A percentile compares a stretch with the other conserved stretches of the same genome.
phyloP scores from a whole-genome alignment of 805 yeast genomes.

The Jamesozyma jinghongensis region DNA sequence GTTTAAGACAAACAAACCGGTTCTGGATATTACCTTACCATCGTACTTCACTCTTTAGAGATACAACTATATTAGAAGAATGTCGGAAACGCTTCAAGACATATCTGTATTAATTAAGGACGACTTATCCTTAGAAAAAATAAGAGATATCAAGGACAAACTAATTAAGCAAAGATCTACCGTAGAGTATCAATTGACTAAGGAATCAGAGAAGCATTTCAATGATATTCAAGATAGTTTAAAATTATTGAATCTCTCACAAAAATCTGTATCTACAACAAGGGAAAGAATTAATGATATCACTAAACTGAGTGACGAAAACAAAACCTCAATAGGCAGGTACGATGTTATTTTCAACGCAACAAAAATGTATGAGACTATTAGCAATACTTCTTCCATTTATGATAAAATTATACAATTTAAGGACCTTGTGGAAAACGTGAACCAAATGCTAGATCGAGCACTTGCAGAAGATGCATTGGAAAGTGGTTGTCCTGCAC shows the following conservation, averaged over 20 bases:
- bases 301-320: conserved; percentile 43
- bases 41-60: no score
- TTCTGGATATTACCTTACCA: no score
- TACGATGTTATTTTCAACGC: conserved; percentile 63
- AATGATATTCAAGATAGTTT: conserved; percentile 43
- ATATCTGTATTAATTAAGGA: conserved; percentile 30
- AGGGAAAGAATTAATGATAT: conserved; percentile 39
- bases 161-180: conserved; percentile 61
- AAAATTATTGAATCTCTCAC: conserved; percentile 32
- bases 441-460: conserved; percentile 45
- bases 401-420: conserved; percentile 54
- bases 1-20: no score
- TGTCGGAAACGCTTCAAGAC: not conserved
- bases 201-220: conserved; percentile 58
- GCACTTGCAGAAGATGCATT: conserved; percentile 28
- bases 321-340: conserved; percentile 49
- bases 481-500: conserved; percentile 40
- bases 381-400: conserved; percentile 58
- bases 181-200: conserved; percentile 63
- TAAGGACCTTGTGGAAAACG: conserved; percentile 38
- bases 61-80: no score
- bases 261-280: conserved; percentile 41
- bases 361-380: conserved; percentile 59
- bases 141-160: conserved; percentile 44
- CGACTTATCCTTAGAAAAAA: conserved; percentile 46